Conservation (phyloP, 257 asterid genomes). For the Ophiorrhiza pumila region DNA sequence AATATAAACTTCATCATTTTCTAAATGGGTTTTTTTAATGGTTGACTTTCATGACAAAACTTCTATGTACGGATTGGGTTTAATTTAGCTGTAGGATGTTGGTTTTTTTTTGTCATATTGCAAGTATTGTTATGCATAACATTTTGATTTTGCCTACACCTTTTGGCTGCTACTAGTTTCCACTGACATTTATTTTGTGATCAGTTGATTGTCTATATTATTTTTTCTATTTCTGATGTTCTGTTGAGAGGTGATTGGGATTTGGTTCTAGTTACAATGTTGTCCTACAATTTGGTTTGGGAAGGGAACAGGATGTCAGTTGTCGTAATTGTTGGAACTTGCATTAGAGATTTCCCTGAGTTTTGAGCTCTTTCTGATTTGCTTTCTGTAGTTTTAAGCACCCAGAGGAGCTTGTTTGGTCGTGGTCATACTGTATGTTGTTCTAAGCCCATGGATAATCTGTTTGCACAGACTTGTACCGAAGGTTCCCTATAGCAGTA, state of each 20-base stretch:
- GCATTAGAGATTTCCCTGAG: background rate
- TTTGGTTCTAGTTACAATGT: background rate
- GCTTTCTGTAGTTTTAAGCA: background rate
- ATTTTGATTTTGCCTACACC: background rate
- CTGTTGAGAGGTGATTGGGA: too few relatives aligned
- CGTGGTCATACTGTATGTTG: background rate
- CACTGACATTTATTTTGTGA: background rate
- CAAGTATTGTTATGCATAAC: background rate
- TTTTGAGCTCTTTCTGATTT: background rate
- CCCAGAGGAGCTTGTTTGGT: background rate
- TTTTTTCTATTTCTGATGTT: background rate
- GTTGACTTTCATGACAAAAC: background rate
- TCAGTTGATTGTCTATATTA: background rate
- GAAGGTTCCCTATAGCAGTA: background rate
- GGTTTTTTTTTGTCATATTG: constrained; percentile 1
- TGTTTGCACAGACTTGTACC: background rate
- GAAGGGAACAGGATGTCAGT: background rate
- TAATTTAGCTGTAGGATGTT: background rate
- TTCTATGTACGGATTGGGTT: background rate
- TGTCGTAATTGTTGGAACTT: background rate
- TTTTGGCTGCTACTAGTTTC: background rate
- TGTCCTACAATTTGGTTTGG: background rate
- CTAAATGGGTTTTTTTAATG: background rate
- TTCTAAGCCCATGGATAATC: background rate
- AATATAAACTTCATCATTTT: background rate